These are phyloP conservation scores for Bipolaris sorokiniana DNA, from an alignment of 2,329 filamentous ascomycete genomes.

Conservation along the genomic window DNA sequence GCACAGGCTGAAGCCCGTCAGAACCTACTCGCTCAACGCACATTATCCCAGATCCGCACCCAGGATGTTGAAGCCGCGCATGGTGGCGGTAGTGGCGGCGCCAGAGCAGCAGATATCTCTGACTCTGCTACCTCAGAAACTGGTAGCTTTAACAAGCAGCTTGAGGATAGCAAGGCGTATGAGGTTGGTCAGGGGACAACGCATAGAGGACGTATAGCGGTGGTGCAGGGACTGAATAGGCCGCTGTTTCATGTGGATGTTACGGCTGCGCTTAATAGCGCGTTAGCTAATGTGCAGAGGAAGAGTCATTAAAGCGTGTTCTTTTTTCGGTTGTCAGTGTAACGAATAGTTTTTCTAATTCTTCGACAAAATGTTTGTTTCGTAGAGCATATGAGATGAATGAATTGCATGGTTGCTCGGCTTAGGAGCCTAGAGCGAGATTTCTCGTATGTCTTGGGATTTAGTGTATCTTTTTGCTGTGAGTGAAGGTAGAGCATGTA, in stretches of 20 bases:
- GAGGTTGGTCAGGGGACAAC: slow-evolving; percentile 39
- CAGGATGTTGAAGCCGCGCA: slow-evolving; percentile 25
- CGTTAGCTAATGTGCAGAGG: slow-evolving; percentile 73
- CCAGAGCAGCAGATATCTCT: slow-evolving; percentile 17
- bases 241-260: slow-evolving; percentile 97
- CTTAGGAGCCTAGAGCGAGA: neutral
- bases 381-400: neutral
- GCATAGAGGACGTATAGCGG: slow-evolving; percentile 52
- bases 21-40: slow-evolving; percentile 55
- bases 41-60: slow-evolving; percentile 58
- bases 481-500: neutral
- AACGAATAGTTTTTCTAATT: slow-evolving; percentile 1
- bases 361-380: neutral
- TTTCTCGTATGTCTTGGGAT: neutral
- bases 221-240: slow-evolving; percentile 82
- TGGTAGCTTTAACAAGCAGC: slow-evolving; percentile 42
- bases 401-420: neutral
- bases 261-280: slow-evolving; percentile 88
- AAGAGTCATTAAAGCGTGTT: slow-evolving; percentile 38
- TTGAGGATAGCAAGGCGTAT: slow-evolving; percentile 43
- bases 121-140: slow-evolving; percentile 24
- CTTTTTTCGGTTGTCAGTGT: neutral
- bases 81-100: too few relatives aligned
- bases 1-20: slow-evolving; percentile 71
- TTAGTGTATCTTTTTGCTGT: neutral